phyloP scores from a whole-genome alignment of 345 rosid species.

The Hibiscus syriacus region DNA sequence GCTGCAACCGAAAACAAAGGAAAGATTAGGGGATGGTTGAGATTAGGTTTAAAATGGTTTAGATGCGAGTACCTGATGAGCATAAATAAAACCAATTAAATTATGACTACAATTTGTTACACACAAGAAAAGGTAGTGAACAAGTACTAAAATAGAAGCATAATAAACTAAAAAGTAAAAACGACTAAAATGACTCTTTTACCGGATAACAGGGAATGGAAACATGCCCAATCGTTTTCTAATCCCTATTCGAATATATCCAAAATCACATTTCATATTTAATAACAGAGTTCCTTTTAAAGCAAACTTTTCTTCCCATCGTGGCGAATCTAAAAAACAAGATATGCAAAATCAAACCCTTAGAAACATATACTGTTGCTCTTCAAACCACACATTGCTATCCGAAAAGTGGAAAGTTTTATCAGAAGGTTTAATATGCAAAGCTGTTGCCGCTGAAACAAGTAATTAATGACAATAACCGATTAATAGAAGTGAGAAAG shows the following conservation, averaged over 20 bases:
- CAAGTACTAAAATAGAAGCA: not conserved
- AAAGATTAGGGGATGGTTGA: not conserved
- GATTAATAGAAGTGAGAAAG: not conserved
- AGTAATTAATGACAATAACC: not conserved
- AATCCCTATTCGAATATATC: not conserved
- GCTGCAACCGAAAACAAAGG: conserved; percentile 1
- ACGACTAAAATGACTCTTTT: not conserved
- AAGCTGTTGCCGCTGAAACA: not conserved
- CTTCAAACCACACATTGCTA: not conserved
- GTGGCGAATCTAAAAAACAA: not conserved
- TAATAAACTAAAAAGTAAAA: not conserved
- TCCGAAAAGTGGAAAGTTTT: not conserved
- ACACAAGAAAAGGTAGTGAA: not conserved
- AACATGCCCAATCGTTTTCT: not conserved
- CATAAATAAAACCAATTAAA: not conserved
- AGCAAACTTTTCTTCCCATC: not conserved
- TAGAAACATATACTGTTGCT: not conserved
- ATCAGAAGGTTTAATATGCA: conserved; percentile 3
- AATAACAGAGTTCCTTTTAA: not conserved
- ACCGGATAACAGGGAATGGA: not conserved
- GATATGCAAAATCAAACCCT: not conserved
- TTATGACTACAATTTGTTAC: not conserved
- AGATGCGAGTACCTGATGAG: not conserved
- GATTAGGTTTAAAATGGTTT: not conserved
- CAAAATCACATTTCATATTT: not conserved